Evolutionary conservation across 2,329 filamentous ascomycete species (phyloP), one percentile per base, ranked within the genome.

Genomic region (Diaporthe velutina): DNA sequence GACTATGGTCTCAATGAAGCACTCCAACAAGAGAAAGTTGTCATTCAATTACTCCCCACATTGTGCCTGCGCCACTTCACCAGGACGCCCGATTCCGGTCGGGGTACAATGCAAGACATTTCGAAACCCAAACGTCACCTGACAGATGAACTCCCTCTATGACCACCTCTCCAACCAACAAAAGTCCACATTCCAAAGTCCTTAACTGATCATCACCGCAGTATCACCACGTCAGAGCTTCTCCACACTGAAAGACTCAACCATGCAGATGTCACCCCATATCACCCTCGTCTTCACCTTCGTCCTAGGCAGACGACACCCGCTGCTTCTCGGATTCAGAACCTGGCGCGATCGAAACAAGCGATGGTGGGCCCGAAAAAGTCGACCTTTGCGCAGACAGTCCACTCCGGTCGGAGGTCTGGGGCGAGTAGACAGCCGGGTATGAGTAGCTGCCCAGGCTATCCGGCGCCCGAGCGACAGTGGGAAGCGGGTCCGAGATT

Each of bases 271-370:
- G 12, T 2, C n/a, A 40, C 22, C 35, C 30, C 3, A 7, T 4
- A 22, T 19, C 9, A 28, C 28, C 33, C 33, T 7, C 12, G 2
- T 3, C 5, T 13, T 19, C 1, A 4, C 4, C 5, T 1, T 2
- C n/a, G 9, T 19, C 10, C 48, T 68, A 68, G 28, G 22, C 15
- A 28, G 64, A 52, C 15, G 64, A 54, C 22, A 35, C n/a, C 15
- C 64, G 38, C 3, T 67, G 30, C 33, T 68, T 54, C n/a, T 40
- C 15, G 25, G 33, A 9, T 12, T 48, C 45, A 38, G 45, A 28
- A 35, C 30, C 25, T 28, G 64, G n/a, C 17, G 30, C 64, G 17
- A 68, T 22, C n/a, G 45, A 33, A 19, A 45, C 64, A 17, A 38
- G 17, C 15, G 64, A 40, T 13, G 48, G 7, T 12, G 5, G 30